These are phyloP conservation scores for Murraya paniculata DNA, from an alignment of 345 rosid species.

Conservation along the genomic window DNA sequence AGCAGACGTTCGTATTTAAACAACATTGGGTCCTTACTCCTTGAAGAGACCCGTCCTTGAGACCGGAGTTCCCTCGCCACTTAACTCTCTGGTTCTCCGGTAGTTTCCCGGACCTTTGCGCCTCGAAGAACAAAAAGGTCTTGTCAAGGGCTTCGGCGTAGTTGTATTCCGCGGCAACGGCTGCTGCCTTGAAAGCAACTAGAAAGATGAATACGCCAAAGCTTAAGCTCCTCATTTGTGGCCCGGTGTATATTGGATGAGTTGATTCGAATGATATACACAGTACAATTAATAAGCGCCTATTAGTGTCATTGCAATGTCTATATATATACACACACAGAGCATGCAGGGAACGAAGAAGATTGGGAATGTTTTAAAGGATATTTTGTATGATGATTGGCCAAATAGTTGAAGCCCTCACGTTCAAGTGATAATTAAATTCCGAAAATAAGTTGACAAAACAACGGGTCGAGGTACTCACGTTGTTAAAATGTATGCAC, in stretches of 20 bases:
- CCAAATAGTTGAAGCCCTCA: constrained; percentile 41
- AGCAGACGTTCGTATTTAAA: too few relatives aligned
- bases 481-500: constrained; percentile 32
- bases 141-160: constrained; percentile 56
- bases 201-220: constrained; percentile 19
- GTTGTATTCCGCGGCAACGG: constrained; percentile 31
- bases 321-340: too few relatives aligned
- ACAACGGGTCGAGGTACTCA: constrained; percentile 42
- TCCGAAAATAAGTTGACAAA: neutral
- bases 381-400: constrained; percentile 7
- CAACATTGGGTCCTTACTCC: constrained; percentile 24
- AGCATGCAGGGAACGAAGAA: neutral
- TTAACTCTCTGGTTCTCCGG: constrained; percentile 45
- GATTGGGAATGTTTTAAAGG: neutral
- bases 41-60: constrained; percentile 52
- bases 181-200: constrained; percentile 21
- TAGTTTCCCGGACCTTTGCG: constrained; percentile 63
- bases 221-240: constrained; percentile 19
- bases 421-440: constrained; percentile 28
- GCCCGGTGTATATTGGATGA: neutral
- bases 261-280: neutral
- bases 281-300: neutral
- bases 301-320: neutral
- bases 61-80: constrained; percentile 67
- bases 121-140: constrained; percentile 67